phyloP scores from a whole-genome alignment of 768 basidiomycete species.

The Solioccasus polychromus region DNA sequence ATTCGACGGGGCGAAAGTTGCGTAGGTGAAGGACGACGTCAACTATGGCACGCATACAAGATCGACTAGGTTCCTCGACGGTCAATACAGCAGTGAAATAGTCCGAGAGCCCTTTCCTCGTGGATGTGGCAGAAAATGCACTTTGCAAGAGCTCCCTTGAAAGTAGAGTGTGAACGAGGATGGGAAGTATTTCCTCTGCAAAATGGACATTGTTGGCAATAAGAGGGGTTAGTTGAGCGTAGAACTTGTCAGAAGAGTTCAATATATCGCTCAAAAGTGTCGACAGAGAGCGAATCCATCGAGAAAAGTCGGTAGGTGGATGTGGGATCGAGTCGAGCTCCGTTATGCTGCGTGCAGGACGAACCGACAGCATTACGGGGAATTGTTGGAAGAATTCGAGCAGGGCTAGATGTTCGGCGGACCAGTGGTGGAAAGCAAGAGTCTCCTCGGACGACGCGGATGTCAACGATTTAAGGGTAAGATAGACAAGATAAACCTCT shows the following conservation, averaged over 20 bases:
- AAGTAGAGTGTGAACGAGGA: constrained; percentile 71
- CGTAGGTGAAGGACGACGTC: constrained; percentile 81
- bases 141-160: constrained; percentile 24
- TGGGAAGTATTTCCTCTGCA: constrained; percentile 66
- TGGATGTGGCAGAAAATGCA: not conserved
- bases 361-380: constrained; percentile 33
- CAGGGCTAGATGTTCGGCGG: constrained; percentile 42
- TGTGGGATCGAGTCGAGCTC: constrained; percentile 35
- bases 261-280: constrained; percentile 57
- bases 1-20: constrained; percentile 45
- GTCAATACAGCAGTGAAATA: constrained; percentile 27
- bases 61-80: constrained; percentile 36
- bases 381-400: constrained; percentile 50
- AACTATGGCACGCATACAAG: constrained; percentile 58
- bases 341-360: constrained; percentile 35
- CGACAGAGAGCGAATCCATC: constrained; percentile 63
- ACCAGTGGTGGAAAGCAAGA: constrained; percentile 29
- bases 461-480: constrained; percentile 59
- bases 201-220: constrained; percentile 53
- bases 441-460: constrained; percentile 36
- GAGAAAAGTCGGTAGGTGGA: constrained; percentile 46
- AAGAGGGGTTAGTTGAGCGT: constrained; percentile 61
- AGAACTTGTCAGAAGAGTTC: constrained; percentile 57
- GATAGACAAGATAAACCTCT: constrained; percentile 57
- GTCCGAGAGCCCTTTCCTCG: constrained; percentile 20